These are phyloP conservation scores for Jatropha multifida DNA, from an alignment of 441 rosid species.

Conservation along the genomic window DNA sequence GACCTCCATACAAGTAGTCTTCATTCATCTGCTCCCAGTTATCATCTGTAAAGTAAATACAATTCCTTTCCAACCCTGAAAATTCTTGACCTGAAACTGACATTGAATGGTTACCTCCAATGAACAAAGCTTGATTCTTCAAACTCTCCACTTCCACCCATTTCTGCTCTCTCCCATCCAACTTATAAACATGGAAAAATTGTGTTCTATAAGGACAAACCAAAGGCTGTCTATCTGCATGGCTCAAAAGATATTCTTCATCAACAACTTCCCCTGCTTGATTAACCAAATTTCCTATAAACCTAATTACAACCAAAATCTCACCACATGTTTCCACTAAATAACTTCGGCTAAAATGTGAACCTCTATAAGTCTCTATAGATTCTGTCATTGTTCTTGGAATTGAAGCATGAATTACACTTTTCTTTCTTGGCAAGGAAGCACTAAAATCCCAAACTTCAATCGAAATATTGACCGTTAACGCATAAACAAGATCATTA, in stretches of 20 bases:
- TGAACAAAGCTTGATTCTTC: slow-evolving; percentile 27
- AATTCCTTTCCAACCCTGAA: slow-evolving; percentile 14
- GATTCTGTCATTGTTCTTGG: neutral
- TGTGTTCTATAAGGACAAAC: slow-evolving; percentile 27
- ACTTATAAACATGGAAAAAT: slow-evolving; percentile 24
- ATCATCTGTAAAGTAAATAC: slow-evolving; percentile 36
- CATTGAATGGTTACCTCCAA: slow-evolving; percentile 34
- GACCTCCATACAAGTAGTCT: slow-evolving; percentile 36
- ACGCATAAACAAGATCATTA: slow-evolving; percentile 16
- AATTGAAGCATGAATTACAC: slow-evolving; percentile 3
- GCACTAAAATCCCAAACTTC: slow-evolving; percentile 26
- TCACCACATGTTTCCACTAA: slow-evolving; percentile 23
- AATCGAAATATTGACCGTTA: neutral
- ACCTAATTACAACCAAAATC: slow-evolving; percentile 23
- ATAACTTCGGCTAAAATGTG: slow-evolving; percentile 3
- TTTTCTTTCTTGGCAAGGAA: slow-evolving; percentile 7
- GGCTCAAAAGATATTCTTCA: neutral
- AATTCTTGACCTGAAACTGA: slow-evolving; percentile 9
- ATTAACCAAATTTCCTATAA: slow-evolving; percentile 24
- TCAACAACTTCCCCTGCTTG: neutral
- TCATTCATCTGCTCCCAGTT: slow-evolving; percentile 25
- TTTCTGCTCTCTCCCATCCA: slow-evolving; percentile 16
- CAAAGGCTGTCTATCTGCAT: slow-evolving; percentile 12
- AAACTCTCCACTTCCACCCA: slow-evolving; percentile 27
- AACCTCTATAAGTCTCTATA: neutral